phyloP scores from a whole-genome alignment of 208 protist genomes.

The Leishmania braziliensis region DNA sequence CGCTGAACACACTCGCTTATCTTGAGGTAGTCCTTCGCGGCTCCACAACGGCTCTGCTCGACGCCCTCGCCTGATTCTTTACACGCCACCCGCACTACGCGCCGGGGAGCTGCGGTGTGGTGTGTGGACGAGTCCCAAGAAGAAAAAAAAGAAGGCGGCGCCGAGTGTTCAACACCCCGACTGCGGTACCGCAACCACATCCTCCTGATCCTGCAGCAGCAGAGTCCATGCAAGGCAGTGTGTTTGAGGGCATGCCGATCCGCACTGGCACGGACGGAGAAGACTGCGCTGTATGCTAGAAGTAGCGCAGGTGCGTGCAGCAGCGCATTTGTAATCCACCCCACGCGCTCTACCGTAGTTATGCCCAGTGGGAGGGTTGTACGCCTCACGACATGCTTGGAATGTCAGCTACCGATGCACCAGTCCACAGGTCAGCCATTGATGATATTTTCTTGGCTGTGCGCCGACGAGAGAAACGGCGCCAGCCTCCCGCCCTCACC shows the following conservation, averaged over 20 bases:
- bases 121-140: slow-evolving; percentile 51
- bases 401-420: not conserved
- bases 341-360: not conserved
- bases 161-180: slow-evolving; percentile 22
- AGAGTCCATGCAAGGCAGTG: not conserved
- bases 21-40: slow-evolving; percentile 49
- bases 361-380: not conserved
- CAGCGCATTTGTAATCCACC: not conserved
- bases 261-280: not conserved
- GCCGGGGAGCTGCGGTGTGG: slow-evolving; percentile 38
- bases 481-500: not conserved
- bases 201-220: no score
- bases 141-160: slow-evolving; percentile 42
- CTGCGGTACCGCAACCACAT: not conserved
- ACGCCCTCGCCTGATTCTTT: not conserved
- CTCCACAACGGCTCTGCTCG: not conserved
- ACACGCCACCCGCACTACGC: slow-evolving; percentile 18
- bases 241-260: not conserved
- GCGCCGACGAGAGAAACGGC: not conserved
- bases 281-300: not conserved
- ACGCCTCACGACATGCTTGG: not conserved
- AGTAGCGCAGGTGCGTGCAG: not conserved
- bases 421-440: not conserved
- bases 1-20: slow-evolving; percentile 50
- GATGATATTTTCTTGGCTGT: not conserved